These are phyloP conservation scores for Tolypocladium tropicale DNA, from an alignment of 2,329 filamentous ascomycete species.

Conservation along the genomic window DNA sequence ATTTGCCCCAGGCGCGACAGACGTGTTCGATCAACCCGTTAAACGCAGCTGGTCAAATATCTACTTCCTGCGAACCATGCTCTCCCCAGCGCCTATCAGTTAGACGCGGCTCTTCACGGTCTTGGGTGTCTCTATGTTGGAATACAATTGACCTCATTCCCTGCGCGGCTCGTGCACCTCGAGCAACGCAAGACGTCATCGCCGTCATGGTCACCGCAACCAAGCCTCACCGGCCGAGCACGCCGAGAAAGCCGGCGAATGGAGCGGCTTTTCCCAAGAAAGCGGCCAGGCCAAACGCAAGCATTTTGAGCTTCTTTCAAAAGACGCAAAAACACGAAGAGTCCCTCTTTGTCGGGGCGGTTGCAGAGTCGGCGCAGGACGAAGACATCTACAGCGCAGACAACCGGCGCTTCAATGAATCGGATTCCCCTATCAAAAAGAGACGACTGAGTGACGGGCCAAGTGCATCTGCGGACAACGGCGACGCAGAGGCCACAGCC, in stretches of 20 bases:
- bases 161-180: not conserved
- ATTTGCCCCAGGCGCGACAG: conserved; percentile 6
- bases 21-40: not conserved
- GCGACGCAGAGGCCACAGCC: not conserved
- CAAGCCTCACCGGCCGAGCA: conserved; percentile 20
- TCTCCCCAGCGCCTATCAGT: not conserved
- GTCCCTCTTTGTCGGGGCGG: conserved; percentile 41
- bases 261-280: conserved; percentile 19
- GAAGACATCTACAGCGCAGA: conserved; percentile 18
- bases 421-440: conserved; percentile 19
- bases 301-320: conserved; percentile 66
- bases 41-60: not conserved
- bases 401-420: conserved; percentile 22
- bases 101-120: not conserved
- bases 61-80: not conserved
- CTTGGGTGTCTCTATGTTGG: not conserved
- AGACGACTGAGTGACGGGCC: conserved; percentile 16
- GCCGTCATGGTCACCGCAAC: conserved; percentile 23
- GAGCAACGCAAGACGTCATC: not conserved
- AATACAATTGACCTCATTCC: not conserved
- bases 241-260: conserved; percentile 19
- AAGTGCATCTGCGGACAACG: not conserved
- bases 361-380: conserved; percentile 10
- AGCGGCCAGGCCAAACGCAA: conserved; percentile 42
- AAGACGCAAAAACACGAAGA: conserved; percentile 53